Conservation (phyloP, 2,329 filamentous ascomycete genomes). For the Venturia oleaginea region DNA sequence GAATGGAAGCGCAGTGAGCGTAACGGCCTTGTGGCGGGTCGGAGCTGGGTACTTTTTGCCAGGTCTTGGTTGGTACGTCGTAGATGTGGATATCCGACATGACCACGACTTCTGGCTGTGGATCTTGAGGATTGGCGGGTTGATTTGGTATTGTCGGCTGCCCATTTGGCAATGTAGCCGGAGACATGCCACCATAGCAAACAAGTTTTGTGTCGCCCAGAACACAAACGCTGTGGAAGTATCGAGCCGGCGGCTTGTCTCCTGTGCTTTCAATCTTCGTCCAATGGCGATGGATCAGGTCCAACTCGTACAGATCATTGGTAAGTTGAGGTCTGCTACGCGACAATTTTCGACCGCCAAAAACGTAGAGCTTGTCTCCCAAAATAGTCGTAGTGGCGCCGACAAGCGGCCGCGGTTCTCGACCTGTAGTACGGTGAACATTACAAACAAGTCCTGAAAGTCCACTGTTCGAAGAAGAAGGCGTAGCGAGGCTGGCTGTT, state of each 20-base stretch:
- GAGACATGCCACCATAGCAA: constrained; percentile 97
- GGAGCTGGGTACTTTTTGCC: constrained; percentile 73
- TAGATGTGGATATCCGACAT: constrained; percentile 98
- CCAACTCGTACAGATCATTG: constrained; percentile 85
- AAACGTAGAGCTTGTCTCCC: constrained; percentile 93
- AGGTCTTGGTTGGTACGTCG: constrained; percentile 71
- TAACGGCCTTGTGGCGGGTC: constrained; percentile 90
- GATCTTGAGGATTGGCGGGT: constrained; percentile 41
- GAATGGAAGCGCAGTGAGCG: constrained; percentile 87
- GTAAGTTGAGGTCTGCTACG: constrained; percentile 76
- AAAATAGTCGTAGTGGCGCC: constrained; percentile 92
- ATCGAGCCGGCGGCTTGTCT: constrained; percentile 80
- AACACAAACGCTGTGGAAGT: constrained; percentile 94
- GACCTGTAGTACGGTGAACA: constrained; percentile 74
- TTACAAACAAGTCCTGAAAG: constrained; percentile 60
- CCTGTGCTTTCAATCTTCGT: constrained; percentile 76
- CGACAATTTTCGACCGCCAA: constrained; percentile 83
- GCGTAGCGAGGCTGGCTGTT: constrained; percentile 27
- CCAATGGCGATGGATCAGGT: constrained; percentile 88
- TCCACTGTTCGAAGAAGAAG: constrained; percentile 43
- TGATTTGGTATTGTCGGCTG: constrained; percentile 30
- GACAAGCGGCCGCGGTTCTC: constrained; percentile 82
- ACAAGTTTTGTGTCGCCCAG: constrained; percentile 93
- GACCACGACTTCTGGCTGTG: constrained; percentile 79
- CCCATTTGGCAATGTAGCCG: constrained; percentile 43